These are phyloP conservation scores for Sugiyamaella valdiviana DNA, from an alignment of 805 yeast genomes.

Conservation along the genomic window DNA sequence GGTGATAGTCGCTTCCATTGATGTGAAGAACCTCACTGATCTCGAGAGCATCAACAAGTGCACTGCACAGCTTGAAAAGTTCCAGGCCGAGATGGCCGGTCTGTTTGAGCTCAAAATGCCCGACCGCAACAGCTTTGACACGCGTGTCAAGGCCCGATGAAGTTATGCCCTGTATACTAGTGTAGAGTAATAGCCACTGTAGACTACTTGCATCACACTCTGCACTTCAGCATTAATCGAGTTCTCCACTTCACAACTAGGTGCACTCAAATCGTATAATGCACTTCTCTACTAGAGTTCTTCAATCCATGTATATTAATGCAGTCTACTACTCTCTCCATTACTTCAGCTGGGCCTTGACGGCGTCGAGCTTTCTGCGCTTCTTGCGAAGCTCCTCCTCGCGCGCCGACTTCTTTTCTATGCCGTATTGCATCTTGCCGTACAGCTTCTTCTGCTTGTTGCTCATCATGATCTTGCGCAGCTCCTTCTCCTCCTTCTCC, in stretches of 20 bases:
- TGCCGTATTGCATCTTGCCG: slow-evolving; percentile 90
- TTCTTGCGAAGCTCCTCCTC: slow-evolving; percentile 65
- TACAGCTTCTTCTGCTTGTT: slow-evolving; percentile 91
- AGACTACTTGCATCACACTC: too few species aligned
- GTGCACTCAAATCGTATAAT: too few species aligned
- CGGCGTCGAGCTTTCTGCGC: slow-evolving; percentile 40
- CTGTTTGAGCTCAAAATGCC: slow-evolving; percentile 66
- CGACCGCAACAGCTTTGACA: slow-evolving; percentile 75
- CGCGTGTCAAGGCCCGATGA: slow-evolving; percentile 43
- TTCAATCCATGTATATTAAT: background rate
- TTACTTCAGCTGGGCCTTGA: slow-evolving; percentile 14
- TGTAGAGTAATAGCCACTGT: too few species aligned
- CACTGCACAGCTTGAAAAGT: slow-evolving; percentile 50
- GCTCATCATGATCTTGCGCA: slow-evolving; percentile 95
- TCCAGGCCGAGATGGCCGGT: slow-evolving; percentile 63
- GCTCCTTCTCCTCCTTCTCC: slow-evolving; percentile 72
- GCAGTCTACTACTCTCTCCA: background rate
- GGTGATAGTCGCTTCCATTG: slow-evolving; percentile 55
- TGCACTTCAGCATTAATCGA: too few species aligned
- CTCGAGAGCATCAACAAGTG: slow-evolving; percentile 64
- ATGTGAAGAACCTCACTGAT: slow-evolving; percentile 67
- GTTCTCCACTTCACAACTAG: too few species aligned
- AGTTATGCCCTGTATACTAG: background rate
- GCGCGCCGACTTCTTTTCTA: slow-evolving; percentile 73
- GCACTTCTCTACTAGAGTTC: background rate